Conservation (phyloP, 495 filamentous ascomycete species). For the Penicillium robsamsonii region DNA sequence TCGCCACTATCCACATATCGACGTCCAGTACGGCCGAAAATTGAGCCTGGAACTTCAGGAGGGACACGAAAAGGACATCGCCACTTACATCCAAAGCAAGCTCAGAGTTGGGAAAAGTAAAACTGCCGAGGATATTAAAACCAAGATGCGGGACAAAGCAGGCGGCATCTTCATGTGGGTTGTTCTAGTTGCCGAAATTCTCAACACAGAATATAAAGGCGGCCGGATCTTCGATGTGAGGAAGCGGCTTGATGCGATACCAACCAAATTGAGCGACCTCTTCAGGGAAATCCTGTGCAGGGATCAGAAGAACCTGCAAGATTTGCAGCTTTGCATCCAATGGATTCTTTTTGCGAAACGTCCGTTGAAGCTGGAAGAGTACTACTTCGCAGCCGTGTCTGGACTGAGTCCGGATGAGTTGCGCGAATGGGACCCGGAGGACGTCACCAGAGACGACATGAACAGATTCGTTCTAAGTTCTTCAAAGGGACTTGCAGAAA, state of each 20-base stretch:
- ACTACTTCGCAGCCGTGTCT: constrained; percentile 33
- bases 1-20: constrained; percentile 50
- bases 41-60: constrained; percentile 29
- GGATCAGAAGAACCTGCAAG: constrained; percentile 27
- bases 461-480: constrained; percentile 34
- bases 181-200: constrained; percentile 43
- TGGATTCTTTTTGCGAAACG: constrained; percentile 38
- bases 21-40: constrained; percentile 29
- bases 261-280: constrained; percentile 33
- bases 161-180: constrained; percentile 52
- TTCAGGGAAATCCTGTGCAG: constrained; percentile 40
- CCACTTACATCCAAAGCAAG: constrained; percentile 20
- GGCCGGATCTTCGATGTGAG: constrained; percentile 20
- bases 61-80: constrained; percentile 31
- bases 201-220: constrained; percentile 38
- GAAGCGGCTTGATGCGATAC: constrained; percentile 34
- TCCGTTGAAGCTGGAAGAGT: constrained; percentile 30
- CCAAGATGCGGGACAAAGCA: constrained; percentile 37
- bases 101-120: constrained; percentile 21
- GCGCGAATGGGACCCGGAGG: constrained; percentile 16
- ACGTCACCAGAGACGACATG: constrained; percentile 2
- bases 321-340: constrained; percentile 32
- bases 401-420: constrained; percentile 17
- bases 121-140: constrained; percentile 14
- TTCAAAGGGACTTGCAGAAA: constrained; percentile 47